Evolutionary conservation across 116 monocot genomes (phyloP).

Genomic region (Posidonia oceanica): DNA sequence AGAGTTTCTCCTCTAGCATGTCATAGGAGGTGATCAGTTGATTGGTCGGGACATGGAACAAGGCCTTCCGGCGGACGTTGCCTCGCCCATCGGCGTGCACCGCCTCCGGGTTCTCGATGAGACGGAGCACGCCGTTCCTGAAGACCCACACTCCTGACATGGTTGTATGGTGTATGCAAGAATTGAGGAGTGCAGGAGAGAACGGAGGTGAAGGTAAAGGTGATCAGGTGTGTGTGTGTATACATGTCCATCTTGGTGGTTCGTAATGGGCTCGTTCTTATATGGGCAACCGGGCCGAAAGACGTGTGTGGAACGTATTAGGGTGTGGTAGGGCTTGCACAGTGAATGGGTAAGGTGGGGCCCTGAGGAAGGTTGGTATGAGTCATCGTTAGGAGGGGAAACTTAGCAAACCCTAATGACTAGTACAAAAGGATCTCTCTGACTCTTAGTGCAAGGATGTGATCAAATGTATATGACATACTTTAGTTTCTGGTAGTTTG

Average conservation of each 20-base stretch:
- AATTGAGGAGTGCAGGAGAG: not conserved
- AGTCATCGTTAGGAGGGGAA: too few relatives aligned
- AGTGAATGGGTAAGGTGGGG: not conserved
- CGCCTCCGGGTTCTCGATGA: slow-evolving; percentile 14
- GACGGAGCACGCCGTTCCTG: slow-evolving; percentile 20
- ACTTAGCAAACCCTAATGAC: too few relatives aligned
- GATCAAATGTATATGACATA: too few relatives aligned
- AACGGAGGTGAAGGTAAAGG: not conserved
- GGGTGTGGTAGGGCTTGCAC: not conserved
- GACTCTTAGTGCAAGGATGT: too few relatives aligned
- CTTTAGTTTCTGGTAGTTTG: too few relatives aligned
- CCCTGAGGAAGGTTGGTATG: too few relatives aligned
- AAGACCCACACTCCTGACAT: slow-evolving; percentile 42
- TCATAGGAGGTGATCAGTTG: slow-evolving; percentile 19
- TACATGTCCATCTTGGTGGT: too few relatives aligned
- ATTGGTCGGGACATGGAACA: slow-evolving; percentile 22
- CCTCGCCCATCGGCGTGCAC: not conserved
- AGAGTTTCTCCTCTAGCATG: slow-evolving; percentile 16
- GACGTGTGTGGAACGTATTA: not conserved
- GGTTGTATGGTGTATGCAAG: not conserved
- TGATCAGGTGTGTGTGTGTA: too few relatives aligned
- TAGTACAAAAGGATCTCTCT: too few relatives aligned
- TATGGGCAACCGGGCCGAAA: too few relatives aligned
- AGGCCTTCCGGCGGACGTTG: slow-evolving; percentile 10
- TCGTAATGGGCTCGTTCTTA: too few relatives aligned